Evolutionary conservation across 2,329 filamentous ascomycete species (phyloP), one percentile per base, ranked within the genome.

Genomic region (Penicillium sp.): DNA sequence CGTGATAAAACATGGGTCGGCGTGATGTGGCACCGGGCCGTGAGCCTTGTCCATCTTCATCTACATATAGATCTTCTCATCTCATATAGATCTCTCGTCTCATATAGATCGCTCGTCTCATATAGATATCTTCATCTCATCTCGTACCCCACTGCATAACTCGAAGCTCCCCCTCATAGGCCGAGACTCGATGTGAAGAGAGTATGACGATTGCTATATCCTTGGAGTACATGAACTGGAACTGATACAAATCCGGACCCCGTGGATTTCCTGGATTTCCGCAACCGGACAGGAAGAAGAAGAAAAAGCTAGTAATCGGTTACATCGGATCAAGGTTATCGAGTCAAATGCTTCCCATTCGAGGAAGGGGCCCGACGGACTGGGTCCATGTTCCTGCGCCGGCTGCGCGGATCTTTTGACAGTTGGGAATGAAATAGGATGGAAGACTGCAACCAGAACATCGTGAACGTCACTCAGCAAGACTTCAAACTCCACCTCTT

Each of bases 321-420:
- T 34, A 34, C 31, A 34, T 34, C 26, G 26, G 26, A 9, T 27
- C 3, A 11, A 27, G 10, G 26, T 1, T 27, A 11, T 27, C 26
- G 40, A 6, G 40, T n/a, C 10, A 23, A 24, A 27, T 36, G 13
- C 42, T 24, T 39, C 36, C 23, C 28, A 45, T 45, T 45, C 42
- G 42, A 16, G 24, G 24, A 42, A 16, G 16, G 24, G 55, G 57
- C 56, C 60, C 60, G 60, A 62, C 50, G 24, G 55, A 52, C 44
- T 60, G 60, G 60, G 50, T 59, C 58, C 47, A 59, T 50, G 60
- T 61, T 60, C 56, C 59, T 61, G 58, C 57, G 58, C 53, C 56
- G 54, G 56, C 45, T 39, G 42, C 31, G 55, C 44, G 57, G 54
- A 55, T 59, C 57, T 32, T 36, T 49, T 50, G 41, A 44, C 43